phyloP scores from a whole-genome alignment of 2,329 filamentous ascomycete genomes.

The Curvularia sp. region DNA sequence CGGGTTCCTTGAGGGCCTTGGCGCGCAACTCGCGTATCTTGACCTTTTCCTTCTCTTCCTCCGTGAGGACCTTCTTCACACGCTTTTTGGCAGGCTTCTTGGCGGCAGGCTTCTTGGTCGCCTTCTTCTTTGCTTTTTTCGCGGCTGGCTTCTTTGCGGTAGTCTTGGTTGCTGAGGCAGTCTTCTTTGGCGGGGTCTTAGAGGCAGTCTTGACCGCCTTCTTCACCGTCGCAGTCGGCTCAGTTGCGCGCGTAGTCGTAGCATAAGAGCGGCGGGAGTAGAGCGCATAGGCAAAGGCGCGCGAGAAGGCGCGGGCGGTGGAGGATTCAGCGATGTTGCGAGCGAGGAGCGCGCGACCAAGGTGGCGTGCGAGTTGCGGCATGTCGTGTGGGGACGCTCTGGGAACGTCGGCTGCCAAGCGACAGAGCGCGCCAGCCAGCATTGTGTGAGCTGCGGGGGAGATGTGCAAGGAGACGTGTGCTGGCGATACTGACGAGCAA shows the following conservation, averaged over 20 bases:
- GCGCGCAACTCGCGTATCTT: slow-evolving; percentile 45
- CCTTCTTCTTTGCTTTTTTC: slow-evolving; percentile 19
- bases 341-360: slow-evolving; percentile 33
- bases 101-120: slow-evolving; percentile 28
- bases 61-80: slow-evolving; percentile 36
- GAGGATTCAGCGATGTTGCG: slow-evolving; percentile 33
- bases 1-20: slow-evolving; percentile 49
- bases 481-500: slow-evolving; percentile 14
- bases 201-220: slow-evolving; percentile 35
- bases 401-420: slow-evolving; percentile 45
- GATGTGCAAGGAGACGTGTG: slow-evolving; percentile 12
- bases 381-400: slow-evolving; percentile 47
- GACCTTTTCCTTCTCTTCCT: slow-evolving; percentile 39
- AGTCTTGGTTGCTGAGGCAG: slow-evolving; percentile 33
- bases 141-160: slow-evolving; percentile 26
- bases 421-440: slow-evolving; percentile 47
- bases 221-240: slow-evolving; percentile 44
- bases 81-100: slow-evolving; percentile 20
- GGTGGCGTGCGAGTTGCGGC: slow-evolving; percentile 42
- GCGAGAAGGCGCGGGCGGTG: slow-evolving; percentile 30
- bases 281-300: slow-evolving; percentile 32
- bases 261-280: slow-evolving; percentile 43
- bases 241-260: slow-evolving; percentile 40
- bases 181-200: slow-evolving; percentile 38
- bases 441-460: slow-evolving; percentile 29